A percentile compares a stretch with the other conserved stretches of the same genome.
Conservation (phyloP, 371 early-diverging fungal species). For the Circinella umbellata region DNA sequence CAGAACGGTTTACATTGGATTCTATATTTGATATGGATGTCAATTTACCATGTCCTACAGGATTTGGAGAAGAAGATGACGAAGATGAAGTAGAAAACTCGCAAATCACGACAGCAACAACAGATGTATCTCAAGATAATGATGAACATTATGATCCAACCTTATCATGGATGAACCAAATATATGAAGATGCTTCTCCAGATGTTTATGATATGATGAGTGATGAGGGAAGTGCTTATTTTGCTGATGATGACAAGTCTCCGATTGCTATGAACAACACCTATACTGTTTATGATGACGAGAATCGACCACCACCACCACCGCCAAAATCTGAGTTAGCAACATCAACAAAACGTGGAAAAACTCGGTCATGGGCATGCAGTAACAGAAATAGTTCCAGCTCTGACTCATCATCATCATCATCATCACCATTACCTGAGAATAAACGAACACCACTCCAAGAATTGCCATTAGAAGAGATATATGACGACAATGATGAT, state of each 20-base stretch:
- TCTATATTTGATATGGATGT: conserved; percentile 7
- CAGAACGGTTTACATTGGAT: conserved; percentile 6
- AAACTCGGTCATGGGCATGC: conserved; percentile 3
- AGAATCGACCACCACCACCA: neutral
- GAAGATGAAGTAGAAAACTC: no score
- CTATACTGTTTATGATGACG: neutral
- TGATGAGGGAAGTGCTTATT: neutral
- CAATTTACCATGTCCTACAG: neutral
- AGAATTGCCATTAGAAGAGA: conserved; percentile 1
- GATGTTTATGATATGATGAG: neutral
- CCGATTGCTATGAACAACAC: neutral
- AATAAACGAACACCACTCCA: neutral
- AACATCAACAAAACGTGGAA: neutral
- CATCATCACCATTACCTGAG: neutral
- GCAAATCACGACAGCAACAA: neutral
- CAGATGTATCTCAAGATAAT: neutral
- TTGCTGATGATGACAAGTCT: neutral
- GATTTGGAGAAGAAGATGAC: neutral
- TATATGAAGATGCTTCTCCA: neutral
- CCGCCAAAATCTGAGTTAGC: neutral
- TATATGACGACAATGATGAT: neutral
- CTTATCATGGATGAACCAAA: neutral
- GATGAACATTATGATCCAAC: conserved; percentile 6
- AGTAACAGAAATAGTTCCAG: neutral
- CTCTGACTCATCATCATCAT: neutral